These are phyloP conservation scores for Yarrowia hollandica DNA, from an alignment of 805 yeast species.

Conservation along the genomic window DNA sequence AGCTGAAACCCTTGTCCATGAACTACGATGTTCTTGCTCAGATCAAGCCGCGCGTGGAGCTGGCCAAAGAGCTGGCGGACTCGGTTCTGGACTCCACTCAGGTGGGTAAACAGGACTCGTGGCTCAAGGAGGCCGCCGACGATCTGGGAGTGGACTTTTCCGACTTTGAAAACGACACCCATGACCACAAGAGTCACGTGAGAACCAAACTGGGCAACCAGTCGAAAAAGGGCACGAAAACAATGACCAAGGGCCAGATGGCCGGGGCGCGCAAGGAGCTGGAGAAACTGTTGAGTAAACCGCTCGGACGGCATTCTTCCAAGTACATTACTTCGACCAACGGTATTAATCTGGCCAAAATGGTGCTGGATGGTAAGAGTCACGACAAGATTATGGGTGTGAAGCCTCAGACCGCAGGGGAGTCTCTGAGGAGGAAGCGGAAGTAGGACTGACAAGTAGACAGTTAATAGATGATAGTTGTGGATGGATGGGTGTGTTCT, in stretches of 20 bases:
- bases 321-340: constrained; percentile 66
- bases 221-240: constrained; percentile 37
- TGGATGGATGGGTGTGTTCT: too few relatives aligned
- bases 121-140: constrained; percentile 90
- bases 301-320: constrained; percentile 56
- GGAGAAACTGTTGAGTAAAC: constrained; percentile 53
- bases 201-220: constrained; percentile 27
- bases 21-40: constrained; percentile 74
- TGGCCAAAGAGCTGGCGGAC: constrained; percentile 78
- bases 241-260: constrained; percentile 47
- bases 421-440: constrained; percentile 35
- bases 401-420: constrained; percentile 64
- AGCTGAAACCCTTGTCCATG: constrained; percentile 65
- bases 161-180: constrained; percentile 44
- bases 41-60: constrained; percentile 61
- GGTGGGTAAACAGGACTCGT: constrained; percentile 52
- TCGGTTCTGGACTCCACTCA: constrained; percentile 61
- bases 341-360: constrained; percentile 78
- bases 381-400: constrained; percentile 72
- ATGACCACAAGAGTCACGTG: constrained; percentile 14
- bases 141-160: constrained; percentile 85
- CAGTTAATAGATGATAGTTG: too few relatives aligned
- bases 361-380: constrained; percentile 65
- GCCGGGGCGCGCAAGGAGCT: constrained; percentile 53
- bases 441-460: too few relatives aligned